Percentiles rank a stretch among this genome's conserved stretches.
Conservation (phyloP, 2,329 filamentous ascomycete species). For the Cordyceps pruinosa region DNA sequence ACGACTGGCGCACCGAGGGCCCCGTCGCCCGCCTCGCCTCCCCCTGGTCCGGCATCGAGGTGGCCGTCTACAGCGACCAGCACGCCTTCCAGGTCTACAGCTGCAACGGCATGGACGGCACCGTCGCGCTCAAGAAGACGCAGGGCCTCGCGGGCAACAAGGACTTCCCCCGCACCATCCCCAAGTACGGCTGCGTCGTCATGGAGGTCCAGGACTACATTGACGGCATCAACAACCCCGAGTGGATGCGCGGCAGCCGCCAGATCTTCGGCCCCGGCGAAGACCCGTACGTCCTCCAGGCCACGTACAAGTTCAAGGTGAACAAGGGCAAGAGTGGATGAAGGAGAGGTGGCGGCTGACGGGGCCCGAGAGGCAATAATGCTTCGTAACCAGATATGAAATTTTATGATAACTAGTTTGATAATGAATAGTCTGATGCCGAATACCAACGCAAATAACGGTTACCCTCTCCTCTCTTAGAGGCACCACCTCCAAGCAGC, state of each 20-base stretch:
- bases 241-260: conserved; percentile 65
- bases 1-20: conserved; percentile 55
- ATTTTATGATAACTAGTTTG: not conserved
- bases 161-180: conserved; percentile 54
- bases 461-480: not conserved
- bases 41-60: conserved; percentile 71
- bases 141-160: conserved; percentile 55
- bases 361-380: not conserved
- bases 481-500: too few species aligned
- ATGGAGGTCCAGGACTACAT: conserved; percentile 93
- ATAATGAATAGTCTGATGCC: not conserved
- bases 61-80: conserved; percentile 79
- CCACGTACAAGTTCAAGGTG: conserved; percentile 53
- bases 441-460: not conserved
- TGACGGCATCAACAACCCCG: conserved; percentile 84
- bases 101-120: conserved; percentile 71
- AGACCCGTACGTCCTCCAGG: conserved; percentile 55
- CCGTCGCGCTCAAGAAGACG: conserved; percentile 59
- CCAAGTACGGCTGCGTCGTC: conserved; percentile 77
- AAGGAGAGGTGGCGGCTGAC: not conserved
- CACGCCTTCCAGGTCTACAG: conserved; percentile 83
- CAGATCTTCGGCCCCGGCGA: conserved; percentile 55
- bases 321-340: conserved; percentile 21
- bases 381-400: not conserved
- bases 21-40: conserved; percentile 63